Base-by-base conservation (phyloP, 2,329 filamentous ascomycete species). In the Fusarium odoratissimum region DNA sequence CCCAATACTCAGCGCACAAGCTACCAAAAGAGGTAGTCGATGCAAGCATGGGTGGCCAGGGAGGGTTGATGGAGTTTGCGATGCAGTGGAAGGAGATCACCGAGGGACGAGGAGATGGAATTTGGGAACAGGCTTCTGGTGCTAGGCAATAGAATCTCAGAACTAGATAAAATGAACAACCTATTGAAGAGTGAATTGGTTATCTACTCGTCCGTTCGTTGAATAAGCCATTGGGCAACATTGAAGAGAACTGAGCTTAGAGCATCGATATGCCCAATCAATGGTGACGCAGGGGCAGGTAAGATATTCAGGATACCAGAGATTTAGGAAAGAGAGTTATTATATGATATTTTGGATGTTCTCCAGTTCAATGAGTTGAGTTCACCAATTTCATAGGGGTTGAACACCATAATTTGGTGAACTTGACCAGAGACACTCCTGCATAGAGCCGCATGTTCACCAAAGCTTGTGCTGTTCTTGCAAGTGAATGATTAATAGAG, bases 1-100 rank as follows among this genome's bases (percentile, higher is more conserved):
- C 94, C 3, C 93, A 95, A 78, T 98, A 97, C 81, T 97, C 95
- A 69, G 95, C 96, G 6, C 95, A 98, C 80, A 99, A 98, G 83
- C 84, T 99, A 75, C 96, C 96, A 1, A 95, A 92, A 80, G 96
- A 99, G 76, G 94, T 98, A 5, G 95, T 98, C 6, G 90, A 92
- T 75, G 91, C 91, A 25, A 89, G 90, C 73, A 77, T 88, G 73
- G 88, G 88, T 2, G 92, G 93, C 7, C 90, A 93, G 61, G 93
- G 92, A 6, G 92, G 92, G 0, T 87, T 98, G 84, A 88, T 91
- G 68, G 95, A 97, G 82, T 95, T 96, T 83, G 90, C 93, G 69
- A 87, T 88, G 73, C 89, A 91, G 78, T 95, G 93, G 93, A 91
- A 90, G 78, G 87, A 91, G 69, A 85, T 90, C 49, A 85, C 84